phyloP scores from a whole-genome alignment of 192 early-diverging fungal species.

The Mortierella alpina region DNA sequence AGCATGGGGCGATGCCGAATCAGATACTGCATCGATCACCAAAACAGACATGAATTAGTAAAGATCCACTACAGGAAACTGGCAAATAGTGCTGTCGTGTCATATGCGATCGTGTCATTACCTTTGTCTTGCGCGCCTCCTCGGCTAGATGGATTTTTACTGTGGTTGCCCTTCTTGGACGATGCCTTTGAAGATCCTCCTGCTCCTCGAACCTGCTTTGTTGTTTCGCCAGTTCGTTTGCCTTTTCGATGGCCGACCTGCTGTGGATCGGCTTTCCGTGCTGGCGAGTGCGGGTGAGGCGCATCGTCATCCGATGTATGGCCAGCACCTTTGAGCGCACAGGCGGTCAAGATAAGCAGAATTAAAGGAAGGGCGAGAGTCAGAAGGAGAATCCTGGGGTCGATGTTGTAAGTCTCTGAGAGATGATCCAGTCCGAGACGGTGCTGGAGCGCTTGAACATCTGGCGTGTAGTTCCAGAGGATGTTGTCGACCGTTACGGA shows the following conservation, averaged over 20 bases:
- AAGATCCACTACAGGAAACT: no score
- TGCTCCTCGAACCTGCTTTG: not conserved
- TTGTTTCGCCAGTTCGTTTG: no score
- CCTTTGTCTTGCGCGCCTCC: not conserved
- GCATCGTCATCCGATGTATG: not conserved
- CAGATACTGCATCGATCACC: not conserved
- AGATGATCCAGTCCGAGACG: not conserved
- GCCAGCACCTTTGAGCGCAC: not conserved
- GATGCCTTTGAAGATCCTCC: not conserved
- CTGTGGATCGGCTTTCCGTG: not conserved
- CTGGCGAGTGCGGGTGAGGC: not conserved
- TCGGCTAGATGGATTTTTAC: no score
- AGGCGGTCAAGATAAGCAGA: not conserved
- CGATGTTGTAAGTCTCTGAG: slow-evolving; percentile 22
- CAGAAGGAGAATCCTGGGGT: not conserved
- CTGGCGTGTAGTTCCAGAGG: slow-evolving; percentile 31
- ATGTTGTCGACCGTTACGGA: slow-evolving; percentile 6
- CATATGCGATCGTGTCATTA: no score
- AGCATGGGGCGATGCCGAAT: no score
- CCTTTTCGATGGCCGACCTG: not conserved
- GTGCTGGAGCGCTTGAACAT: slow-evolving; percentile 7
- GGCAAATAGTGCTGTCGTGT: not conserved
- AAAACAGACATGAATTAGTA: not conserved
- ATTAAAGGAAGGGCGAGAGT: not conserved
- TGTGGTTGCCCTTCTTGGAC: not conserved